Base-by-base conservation (phyloP, 2,329 filamentous ascomycete genomes). In the Chalaropsis thielavioides region DNA sequence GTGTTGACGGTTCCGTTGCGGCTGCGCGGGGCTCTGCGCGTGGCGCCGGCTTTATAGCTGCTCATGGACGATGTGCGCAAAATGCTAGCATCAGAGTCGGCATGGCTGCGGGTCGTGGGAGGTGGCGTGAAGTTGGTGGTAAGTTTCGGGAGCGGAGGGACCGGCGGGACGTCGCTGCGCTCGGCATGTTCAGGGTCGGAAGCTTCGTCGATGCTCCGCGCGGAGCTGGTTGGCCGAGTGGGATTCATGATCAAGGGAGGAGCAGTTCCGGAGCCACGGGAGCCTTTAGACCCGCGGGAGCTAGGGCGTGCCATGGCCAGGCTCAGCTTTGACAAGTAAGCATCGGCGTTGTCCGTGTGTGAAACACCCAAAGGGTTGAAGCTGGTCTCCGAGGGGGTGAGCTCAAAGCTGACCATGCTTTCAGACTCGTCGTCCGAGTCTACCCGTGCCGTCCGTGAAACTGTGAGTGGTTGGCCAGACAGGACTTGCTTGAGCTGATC, bases 351-450 rank as follows among this genome's bases (percentile, higher is more conserved):
- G 7, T 67, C 65, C 15, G 19, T 27, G 19, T 60, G 61, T 3
- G 56, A 63, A 11, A 46, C 70, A 3, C 73, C 73, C 41, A 74
- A 73, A 65, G 70, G 78, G 70, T 82, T 83, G 72, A 83, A 85
- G 46, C 83, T 87, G 22, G 83, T 75, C 70, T 89, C 86, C 6
- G 85, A 88, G n/a, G 82, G 78, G 56, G 82, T 81, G 69, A 83
- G 80, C 65, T 89, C 86, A 68, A 85, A 87, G 75, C 85, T 88
- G 68, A 87, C 81, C 78, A 90, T 82, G 72, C 85, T 89, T 64
- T 90, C 87, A 70, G 79, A 84, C 40, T 46, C 61, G 66, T 81
- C 82, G 62, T 80, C 78, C 22, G 78, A 76, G 38, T 74, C 75
- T 3, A 69, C 69, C 8, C 62, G 49, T 10, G 74, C 73, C 1